These are phyloP conservation scores for Aspergillus sp. DNA, from an alignment of 2,329 filamentous ascomycete genomes.

Conservation along the genomic window DNA sequence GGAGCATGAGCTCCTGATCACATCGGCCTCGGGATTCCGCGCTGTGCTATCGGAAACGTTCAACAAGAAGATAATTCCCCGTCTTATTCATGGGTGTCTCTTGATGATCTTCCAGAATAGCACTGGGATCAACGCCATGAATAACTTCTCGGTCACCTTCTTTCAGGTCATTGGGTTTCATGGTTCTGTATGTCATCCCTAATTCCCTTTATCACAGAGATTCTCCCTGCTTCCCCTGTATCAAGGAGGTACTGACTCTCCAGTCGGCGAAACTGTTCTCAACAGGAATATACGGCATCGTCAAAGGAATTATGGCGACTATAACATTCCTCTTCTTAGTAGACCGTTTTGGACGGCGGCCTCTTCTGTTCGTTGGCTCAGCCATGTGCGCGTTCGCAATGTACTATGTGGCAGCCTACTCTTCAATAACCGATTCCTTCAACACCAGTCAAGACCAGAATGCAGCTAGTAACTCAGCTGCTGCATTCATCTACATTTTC, in stretches of 20 bases:
- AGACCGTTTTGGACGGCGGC: neutral
- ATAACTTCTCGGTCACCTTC: neutral
- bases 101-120: neutral
- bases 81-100: neutral
- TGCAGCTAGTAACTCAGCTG: neutral
- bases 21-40: neutral
- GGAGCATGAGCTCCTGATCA: neutral
- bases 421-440: neutral
- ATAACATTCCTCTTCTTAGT: neutral
- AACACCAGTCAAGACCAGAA: neutral
- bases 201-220: no score
- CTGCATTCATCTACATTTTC: neutral
- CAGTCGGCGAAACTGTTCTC: neutral
- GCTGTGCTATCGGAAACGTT: neutral
- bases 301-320: neutral
- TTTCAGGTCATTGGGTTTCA: neutral
- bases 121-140: neutral
- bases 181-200: neutral
- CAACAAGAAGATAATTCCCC: neutral
- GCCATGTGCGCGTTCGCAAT: neutral
- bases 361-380: neutral
- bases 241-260: no score
- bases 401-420: neutral
- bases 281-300: neutral
- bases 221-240: no score